phyloP scores from a whole-genome alignment of 345 rosid genomes.

The Eutrema japonicum region DNA sequence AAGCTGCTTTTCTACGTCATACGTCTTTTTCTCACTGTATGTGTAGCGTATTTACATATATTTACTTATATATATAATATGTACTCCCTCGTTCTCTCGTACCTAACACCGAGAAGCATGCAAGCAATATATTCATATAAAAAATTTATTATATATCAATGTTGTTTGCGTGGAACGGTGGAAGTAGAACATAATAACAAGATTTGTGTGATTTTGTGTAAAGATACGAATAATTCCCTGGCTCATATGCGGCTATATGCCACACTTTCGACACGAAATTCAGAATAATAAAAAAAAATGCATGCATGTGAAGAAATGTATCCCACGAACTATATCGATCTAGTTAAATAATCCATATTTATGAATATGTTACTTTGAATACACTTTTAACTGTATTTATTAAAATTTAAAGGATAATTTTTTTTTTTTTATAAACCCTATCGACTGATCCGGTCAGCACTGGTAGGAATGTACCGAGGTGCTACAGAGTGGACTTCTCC shows the following conservation, averaged over 20 bases:
- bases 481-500: no score
- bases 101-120: conserved; percentile 32
- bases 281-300: neutral
- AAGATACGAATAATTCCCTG: conserved; percentile 26
- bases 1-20: conserved; percentile 41
- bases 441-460: no score
- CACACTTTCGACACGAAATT: neutral
- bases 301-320: conserved; percentile 18
- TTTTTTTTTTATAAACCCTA: no score
- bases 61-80: neutral
- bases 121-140: conserved; percentile 28
- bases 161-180: neutral
- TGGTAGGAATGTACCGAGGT: no score
- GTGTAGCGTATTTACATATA: conserved; percentile 10
- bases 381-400: neutral
- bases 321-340: conserved; percentile 28
- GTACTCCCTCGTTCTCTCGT: conserved; percentile 23
- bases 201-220: conserved; percentile 20
- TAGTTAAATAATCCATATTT: neutral
- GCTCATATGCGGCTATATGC: conserved; percentile 21
- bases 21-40: conserved; percentile 39
- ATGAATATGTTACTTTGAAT: conserved; percentile 14
- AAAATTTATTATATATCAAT: neutral
- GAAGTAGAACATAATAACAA: neutral
- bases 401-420: no score